These are phyloP conservation scores for Trichomonascus vanleenenianus DNA, from an alignment of 805 yeast genomes.

Conservation along the genomic window DNA sequence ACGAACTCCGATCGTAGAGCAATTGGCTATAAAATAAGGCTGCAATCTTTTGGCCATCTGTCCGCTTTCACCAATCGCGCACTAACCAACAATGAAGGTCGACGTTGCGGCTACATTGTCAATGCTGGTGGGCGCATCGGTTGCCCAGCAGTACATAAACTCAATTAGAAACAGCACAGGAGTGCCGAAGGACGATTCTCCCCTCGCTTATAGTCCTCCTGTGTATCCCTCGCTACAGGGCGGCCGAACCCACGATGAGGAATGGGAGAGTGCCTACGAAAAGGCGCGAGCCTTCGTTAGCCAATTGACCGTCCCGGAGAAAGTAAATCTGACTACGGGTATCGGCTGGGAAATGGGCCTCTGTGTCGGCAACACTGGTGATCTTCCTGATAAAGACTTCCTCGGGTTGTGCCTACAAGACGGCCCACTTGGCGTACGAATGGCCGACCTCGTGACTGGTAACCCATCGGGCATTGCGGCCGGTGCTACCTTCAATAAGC, in stretches of 20 bases:
- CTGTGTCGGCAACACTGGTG: conserved; percentile 44
- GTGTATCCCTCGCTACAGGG: conserved; percentile 1
- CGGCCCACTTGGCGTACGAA: conserved; percentile 51
- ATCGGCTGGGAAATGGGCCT: conserved; percentile 57
- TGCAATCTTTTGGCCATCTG: too few relatives aligned
- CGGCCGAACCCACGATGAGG: conserved; percentile 20
- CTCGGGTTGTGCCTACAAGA: conserved; percentile 52
- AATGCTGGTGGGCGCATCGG: too few relatives aligned
- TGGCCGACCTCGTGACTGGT: conserved; percentile 45
- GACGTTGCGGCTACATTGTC: too few relatives aligned
- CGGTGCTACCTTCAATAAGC: conserved; percentile 49
- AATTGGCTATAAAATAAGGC: too few relatives aligned
- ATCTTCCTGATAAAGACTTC: conserved; percentile 45
- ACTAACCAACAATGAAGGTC: too few relatives aligned
- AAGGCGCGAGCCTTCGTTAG: conserved; percentile 49
- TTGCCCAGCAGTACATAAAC: too few relatives aligned
- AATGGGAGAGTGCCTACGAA: conserved; percentile 50
- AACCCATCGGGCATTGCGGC: conserved; percentile 52
- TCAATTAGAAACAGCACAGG: too few relatives aligned
- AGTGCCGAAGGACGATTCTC: not conserved
- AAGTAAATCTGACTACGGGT: conserved; percentile 54
- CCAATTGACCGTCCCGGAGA: conserved; percentile 48
- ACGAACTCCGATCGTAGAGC: too few relatives aligned
- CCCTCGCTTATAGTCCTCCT: not conserved
- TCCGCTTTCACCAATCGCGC: too few relatives aligned